These are phyloP conservation scores for Nemania sp. DNA, from an alignment of 2,329 filamentous ascomycete species.

Conservation along the genomic window DNA sequence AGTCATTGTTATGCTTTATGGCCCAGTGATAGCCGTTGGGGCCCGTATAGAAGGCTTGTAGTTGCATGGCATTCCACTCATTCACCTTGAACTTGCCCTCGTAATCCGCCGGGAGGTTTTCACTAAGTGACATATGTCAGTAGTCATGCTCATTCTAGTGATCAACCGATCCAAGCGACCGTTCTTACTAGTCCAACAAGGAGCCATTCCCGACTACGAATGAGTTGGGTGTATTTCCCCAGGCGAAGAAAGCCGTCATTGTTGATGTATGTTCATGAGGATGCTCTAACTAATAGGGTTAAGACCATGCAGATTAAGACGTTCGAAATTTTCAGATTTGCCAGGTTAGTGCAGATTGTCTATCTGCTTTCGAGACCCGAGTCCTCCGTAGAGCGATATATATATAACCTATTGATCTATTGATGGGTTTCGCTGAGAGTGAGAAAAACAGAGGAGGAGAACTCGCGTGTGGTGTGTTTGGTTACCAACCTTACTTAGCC, in stretches of 20 bases:
- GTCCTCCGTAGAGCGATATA: not conserved
- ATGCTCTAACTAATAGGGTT: too few relatives aligned
- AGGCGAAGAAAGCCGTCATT: conserved; percentile 24
- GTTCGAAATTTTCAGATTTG: not conserved
- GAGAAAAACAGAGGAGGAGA: not conserved
- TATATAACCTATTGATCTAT: not conserved
- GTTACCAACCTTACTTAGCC: not conserved
- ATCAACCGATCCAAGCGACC: not conserved
- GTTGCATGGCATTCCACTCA: conserved; percentile 18
- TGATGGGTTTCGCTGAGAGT: not conserved
- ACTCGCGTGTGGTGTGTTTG: not conserved
- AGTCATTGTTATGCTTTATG: conserved; percentile 1
- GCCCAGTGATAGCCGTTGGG: conserved; percentile 16
- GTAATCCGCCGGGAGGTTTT: conserved; percentile 16
- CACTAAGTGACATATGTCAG: not conserved
- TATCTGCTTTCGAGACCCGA: not conserved
- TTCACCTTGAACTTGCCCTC: conserved; percentile 21
- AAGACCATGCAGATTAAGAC: too few relatives aligned
- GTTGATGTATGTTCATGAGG: conserved; percentile 1
- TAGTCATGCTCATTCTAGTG: not conserved
- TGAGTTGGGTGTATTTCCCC: conserved; percentile 21
- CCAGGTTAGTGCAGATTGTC: not conserved
- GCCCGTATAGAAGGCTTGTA: conserved; percentile 13
- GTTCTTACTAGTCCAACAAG: conserved; percentile 20
- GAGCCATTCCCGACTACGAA: conserved; percentile 22